phyloP scores from a whole-genome alignment of 1,284 basidiomycete species.

The Cutaneotrichosporon cyanovorans region DNA sequence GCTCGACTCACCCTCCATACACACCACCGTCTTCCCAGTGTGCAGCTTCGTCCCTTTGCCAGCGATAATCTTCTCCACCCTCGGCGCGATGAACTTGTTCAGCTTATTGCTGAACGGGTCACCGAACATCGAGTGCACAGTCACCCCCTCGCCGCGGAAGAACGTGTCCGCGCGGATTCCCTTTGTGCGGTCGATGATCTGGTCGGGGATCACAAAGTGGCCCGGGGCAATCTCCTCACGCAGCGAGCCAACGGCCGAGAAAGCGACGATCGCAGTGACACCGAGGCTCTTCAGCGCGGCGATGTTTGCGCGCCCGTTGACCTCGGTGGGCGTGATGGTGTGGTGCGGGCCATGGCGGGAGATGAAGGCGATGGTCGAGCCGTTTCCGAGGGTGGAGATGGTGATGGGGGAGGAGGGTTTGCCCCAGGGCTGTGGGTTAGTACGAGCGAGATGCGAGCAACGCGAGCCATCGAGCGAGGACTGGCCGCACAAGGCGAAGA shows the following conservation, averaged over 20 bases:
- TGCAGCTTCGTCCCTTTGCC: conserved; percentile 54
- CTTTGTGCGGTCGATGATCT: conserved; percentile 97
- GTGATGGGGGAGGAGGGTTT: conserved; percentile 83
- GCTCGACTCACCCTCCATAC: conserved; percentile 89
- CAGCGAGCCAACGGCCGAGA: conserved; percentile 93
- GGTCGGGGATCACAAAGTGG: conserved; percentile 78
- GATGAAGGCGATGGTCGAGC: conserved; percentile 77
- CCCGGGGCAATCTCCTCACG: conserved; percentile 89
- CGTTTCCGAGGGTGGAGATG: conserved; percentile 71
- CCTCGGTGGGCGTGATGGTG: conserved; percentile 61
- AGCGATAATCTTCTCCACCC: conserved; percentile 57
- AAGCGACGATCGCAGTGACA: conserved; percentile 80
- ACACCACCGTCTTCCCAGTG: conserved; percentile 76
- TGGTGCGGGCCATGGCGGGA: conserved; percentile 81
- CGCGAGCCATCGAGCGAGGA: neutral
- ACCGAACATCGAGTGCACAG: conserved; percentile 90
- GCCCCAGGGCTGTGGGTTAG: conserved; percentile 75
- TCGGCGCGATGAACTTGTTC: conserved; percentile 59
- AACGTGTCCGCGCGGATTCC: conserved; percentile 76
- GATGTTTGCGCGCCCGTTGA: conserved; percentile 86
- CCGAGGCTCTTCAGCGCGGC: conserved; percentile 90
- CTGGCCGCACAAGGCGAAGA: too few relatives aligned
- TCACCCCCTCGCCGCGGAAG: conserved; percentile 73
- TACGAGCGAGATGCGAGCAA: too few relatives aligned
- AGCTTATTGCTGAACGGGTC: conserved; percentile 73